Conservation (phyloP, 78 protist species). For the Dictyostelium purpureum region DNA sequence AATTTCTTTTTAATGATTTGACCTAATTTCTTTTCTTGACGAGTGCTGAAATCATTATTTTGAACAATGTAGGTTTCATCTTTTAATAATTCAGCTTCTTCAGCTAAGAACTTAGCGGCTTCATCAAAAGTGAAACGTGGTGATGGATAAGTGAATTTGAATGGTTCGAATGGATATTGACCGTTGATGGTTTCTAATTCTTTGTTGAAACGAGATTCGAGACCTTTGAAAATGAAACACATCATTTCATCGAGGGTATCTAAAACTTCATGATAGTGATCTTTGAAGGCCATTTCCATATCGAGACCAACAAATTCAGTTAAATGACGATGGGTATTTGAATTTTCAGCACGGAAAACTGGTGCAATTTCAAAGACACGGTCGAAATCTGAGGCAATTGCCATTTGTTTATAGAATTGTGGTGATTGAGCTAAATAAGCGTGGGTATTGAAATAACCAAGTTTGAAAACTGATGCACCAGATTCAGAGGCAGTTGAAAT, state of each 20-base stretch:
- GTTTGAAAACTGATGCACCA: conserved; percentile 97
- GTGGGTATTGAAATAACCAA: conserved; percentile 91
- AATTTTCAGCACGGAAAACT: conserved; percentile 98
- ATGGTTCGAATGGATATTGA: conserved; percentile 89
- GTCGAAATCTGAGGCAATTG: conserved; percentile 94
- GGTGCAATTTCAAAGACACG: conserved; percentile 99
- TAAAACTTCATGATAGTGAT: conserved; percentile 96
- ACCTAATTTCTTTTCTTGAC: conserved; percentile 95
- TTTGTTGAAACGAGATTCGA: conserved; percentile 69
- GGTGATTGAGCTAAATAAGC: conserved; percentile 99
- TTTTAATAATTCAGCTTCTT: conserved; percentile 56
- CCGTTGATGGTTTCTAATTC: conserved; percentile 82
- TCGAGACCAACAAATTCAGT: conserved; percentile 99
- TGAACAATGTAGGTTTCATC: conserved; percentile 31
- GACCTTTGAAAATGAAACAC: conserved; percentile 87
- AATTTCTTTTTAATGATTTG: conserved; percentile 90
- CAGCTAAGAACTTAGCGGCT: conserved; percentile 87
- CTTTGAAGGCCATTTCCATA: conserved; percentile 97
- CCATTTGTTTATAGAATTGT: conserved; percentile 99
- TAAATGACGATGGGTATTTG: conserved; percentile 98
- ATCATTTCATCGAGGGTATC: conserved; percentile 90
- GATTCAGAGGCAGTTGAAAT: conserved; percentile 95
- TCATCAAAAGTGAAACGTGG: conserved; percentile 87
- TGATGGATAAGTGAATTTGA: conserved; percentile 85
- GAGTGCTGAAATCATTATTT: conserved; percentile 81